Conservation (phyloP, 2,329 filamentous ascomycete species). For the Aureobasidium sp. region DNA sequence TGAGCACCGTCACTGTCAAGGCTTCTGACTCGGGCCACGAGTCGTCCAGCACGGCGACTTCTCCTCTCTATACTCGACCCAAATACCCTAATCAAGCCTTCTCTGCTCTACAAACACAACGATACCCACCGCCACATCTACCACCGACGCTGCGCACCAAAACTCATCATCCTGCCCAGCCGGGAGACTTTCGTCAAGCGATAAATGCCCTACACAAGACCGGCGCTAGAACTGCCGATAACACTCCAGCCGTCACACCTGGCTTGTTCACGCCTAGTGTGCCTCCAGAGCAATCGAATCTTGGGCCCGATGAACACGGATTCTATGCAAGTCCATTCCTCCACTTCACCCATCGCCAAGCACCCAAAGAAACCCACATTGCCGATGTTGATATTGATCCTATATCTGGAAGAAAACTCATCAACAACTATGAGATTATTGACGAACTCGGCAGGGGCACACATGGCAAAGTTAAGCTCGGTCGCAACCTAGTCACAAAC, state of each 20-base stretch:
- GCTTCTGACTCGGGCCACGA: constrained; percentile 23
- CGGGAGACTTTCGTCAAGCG: constrained; percentile 35
- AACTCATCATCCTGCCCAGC: constrained; percentile 35
- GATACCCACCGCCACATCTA: constrained; percentile 34
- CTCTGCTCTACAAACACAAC: constrained; percentile 41
- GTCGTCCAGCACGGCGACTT: constrained; percentile 14
- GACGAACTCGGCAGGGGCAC: constrained; percentile 93
- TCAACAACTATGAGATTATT: constrained; percentile 97
- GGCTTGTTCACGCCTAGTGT: constrained; percentile 38
- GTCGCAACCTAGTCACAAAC: constrained; percentile 66
- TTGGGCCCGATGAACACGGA: constrained; percentile 29
- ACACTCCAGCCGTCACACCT: constrained; percentile 42
- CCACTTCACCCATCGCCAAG: constrained; percentile 43
- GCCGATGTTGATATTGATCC: constrained; percentile 85
- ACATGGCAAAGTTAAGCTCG: constrained; percentile 96
- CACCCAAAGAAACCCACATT: constrained; percentile 66
- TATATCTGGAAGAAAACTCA: constrained; percentile 84
- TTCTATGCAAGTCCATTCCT: constrained; percentile 45
- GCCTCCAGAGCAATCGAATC: constrained; percentile 26
- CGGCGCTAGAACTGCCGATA: constrained; percentile 37
- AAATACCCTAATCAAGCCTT: constrained; percentile 45
- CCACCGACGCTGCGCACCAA: constrained; percentile 35
- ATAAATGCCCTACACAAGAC: constrained; percentile 35
- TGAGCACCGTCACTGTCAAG: constrained; percentile 30
- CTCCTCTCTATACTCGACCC: constrained; percentile 28